phyloP scores from a whole-genome alignment of 805 yeast genomes.

The Hanseniaspora nectarophila region DNA sequence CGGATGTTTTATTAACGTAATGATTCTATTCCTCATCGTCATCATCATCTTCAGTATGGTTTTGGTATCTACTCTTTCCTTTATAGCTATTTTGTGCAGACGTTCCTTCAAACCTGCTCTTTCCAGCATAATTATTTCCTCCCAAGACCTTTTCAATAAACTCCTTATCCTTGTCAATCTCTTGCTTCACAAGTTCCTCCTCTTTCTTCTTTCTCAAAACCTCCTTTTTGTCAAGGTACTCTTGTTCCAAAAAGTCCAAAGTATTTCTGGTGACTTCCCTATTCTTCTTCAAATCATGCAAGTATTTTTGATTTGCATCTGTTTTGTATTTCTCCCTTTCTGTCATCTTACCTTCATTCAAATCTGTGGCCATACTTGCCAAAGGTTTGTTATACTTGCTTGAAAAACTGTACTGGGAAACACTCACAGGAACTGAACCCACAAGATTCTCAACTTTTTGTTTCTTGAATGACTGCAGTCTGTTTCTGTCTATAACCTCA shows the following conservation, averaged over 20 bases:
- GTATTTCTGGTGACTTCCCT: slow-evolving; percentile 28
- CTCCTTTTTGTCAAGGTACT: slow-evolving; percentile 33
- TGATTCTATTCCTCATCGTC: not conserved
- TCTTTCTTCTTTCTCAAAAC: slow-evolving; percentile 35
- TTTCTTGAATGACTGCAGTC: not conserved
- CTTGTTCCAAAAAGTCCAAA: slow-evolving; percentile 28
- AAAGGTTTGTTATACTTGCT: slow-evolving; percentile 75
- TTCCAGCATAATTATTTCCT: not conserved
- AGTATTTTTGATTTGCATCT: not conserved
- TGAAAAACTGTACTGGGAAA: slow-evolving; percentile 92
- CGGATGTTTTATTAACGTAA: not conserved
- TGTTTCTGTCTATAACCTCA: slow-evolving; percentile 17
- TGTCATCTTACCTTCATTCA: not conserved
- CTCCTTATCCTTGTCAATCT: slow-evolving; percentile 30
- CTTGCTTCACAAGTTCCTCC: slow-evolving; percentile 27
- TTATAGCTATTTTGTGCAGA: not conserved
- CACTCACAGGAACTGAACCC: slow-evolving; percentile 1
- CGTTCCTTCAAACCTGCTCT: not conserved
- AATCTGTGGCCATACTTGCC: slow-evolving; percentile 38
- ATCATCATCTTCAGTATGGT: not conserved
- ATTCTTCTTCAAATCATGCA: slow-evolving; percentile 24
- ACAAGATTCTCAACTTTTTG: not conserved
- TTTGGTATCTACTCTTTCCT: not conserved
- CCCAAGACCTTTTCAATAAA: slow-evolving; percentile 19
- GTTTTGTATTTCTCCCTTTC: not conserved